Evolutionary conservation across 805 yeast species (phyloP).

Genomic region (Candida mattraensis): DNA sequence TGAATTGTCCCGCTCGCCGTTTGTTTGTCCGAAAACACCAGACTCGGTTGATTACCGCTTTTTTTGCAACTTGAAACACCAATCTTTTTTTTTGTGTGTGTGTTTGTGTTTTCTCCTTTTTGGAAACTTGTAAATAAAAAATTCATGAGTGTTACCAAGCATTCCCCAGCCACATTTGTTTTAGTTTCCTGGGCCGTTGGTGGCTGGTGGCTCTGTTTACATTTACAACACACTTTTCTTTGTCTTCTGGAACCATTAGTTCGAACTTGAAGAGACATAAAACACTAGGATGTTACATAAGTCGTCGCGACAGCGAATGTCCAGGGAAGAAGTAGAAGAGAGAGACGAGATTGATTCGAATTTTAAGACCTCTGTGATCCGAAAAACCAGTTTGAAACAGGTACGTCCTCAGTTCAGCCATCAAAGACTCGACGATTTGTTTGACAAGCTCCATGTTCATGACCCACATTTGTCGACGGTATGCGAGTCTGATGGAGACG

Average conservation of each 20-base stretch:
- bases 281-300: no score
- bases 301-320: conserved; percentile 2
- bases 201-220: no score
- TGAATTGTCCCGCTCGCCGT: no score
- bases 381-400: conserved; percentile 13
- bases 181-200: no score
- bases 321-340: conserved; percentile 3
- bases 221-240: no score
- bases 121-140: conserved; percentile 13
- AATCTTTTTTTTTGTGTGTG: conserved; percentile 6
- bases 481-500: conserved; percentile 21
- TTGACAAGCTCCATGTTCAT: conserved; percentile 13
- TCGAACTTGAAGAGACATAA: no score
- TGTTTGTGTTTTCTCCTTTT: conserved; percentile 10
- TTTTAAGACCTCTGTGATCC: conserved; percentile 24
- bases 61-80: conserved; percentile 5
- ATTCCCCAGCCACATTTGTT: no score
- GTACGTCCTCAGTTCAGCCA: conserved; percentile 16
- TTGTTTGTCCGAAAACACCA: no score
- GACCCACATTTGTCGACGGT: conserved; percentile 29
- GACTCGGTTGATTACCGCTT: not conserved
- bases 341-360: no score
- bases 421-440: conserved; percentile 16
- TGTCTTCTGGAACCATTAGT: not conserved
- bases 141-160: not conserved